These are phyloP conservation scores for Sistotremastrum suecicum DNA, from an alignment of 768 basidiomycete genomes.

Conservation along the genomic window DNA sequence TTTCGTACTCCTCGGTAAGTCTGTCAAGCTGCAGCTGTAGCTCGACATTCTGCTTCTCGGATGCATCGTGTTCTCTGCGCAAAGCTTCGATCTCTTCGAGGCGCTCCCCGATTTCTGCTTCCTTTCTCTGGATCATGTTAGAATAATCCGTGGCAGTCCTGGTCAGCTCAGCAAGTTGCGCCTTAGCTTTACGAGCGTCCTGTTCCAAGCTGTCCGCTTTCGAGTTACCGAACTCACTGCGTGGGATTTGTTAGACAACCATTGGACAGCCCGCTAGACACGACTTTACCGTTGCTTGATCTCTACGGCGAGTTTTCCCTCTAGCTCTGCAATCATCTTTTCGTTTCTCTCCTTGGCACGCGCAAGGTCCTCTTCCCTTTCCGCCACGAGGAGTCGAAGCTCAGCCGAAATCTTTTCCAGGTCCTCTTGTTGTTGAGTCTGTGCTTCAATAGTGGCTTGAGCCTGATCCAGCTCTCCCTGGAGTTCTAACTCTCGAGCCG, in stretches of 20 bases:
- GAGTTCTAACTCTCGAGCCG: conserved; percentile 47
- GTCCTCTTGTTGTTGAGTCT: conserved; percentile 45
- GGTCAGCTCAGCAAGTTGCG: conserved; percentile 66
- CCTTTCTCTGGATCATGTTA: conserved; percentile 60
- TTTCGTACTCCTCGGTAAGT: conserved; percentile 44
- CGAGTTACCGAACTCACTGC: conserved; percentile 48
- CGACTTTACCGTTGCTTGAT: conserved; percentile 43
- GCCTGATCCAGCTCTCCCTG: conserved; percentile 40
- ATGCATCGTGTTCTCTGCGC: conserved; percentile 37
- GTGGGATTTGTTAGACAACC: background rate
- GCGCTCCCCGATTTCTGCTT: conserved; percentile 48
- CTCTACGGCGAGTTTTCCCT: conserved; percentile 56
- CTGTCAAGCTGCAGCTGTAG: conserved; percentile 57
- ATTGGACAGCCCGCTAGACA: background rate
- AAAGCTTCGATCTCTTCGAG: conserved; percentile 36
- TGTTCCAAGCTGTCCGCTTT: conserved; percentile 50
- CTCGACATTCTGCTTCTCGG: conserved; percentile 48
- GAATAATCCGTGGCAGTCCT: conserved; percentile 67
- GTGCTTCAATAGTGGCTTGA: conserved; percentile 41
- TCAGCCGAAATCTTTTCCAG: conserved; percentile 56
- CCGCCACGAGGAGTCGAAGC: conserved; percentile 46
- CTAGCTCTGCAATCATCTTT: conserved; percentile 44
- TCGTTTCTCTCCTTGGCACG: conserved; percentile 70
- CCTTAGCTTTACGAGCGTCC: conserved; percentile 55
- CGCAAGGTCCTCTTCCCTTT: conserved; percentile 69